These are phyloP conservation scores for Neonectria coccinea DNA, from an alignment of 2,329 filamentous ascomycete species.

Conservation along the genomic window DNA sequence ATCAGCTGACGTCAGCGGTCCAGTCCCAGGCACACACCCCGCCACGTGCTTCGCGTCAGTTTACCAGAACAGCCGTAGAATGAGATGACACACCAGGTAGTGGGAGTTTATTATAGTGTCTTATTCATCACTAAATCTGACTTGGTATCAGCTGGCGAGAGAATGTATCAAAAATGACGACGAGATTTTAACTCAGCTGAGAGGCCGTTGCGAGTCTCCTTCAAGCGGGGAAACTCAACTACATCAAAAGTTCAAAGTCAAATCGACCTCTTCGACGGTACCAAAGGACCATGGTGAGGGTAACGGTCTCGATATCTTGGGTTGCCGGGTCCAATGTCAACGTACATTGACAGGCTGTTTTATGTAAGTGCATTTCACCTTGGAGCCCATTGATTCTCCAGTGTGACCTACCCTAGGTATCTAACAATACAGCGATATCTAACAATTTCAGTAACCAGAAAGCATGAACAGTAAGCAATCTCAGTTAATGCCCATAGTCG, in stretches of 20 bases:
- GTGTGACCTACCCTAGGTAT: too few relatives aligned
- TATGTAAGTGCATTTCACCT: too few relatives aligned
- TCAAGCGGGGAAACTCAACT: not conserved
- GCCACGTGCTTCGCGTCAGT: constrained; percentile 6
- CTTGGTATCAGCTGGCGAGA: too few relatives aligned
- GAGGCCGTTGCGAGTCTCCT: not conserved
- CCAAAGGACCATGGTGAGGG: too few relatives aligned
- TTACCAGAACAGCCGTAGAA: not conserved
- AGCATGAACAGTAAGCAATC: not conserved
- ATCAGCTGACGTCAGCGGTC: constrained; percentile 34
- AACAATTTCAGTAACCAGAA: not conserved
- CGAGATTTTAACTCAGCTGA: not conserved
- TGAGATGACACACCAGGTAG: not conserved
- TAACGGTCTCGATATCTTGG: too few relatives aligned
- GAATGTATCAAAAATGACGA: not conserved
- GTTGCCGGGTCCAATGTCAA: too few relatives aligned
- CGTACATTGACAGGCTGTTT: too few relatives aligned
- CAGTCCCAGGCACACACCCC: not conserved
- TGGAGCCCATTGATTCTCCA: too few relatives aligned
- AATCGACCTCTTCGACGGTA: too few relatives aligned
- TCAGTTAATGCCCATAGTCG: not conserved
- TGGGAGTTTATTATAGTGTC: not conserved
- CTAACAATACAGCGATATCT: too few relatives aligned
- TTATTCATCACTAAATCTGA: too few relatives aligned
- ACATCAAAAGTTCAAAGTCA: too few relatives aligned